Conservation (phyloP, 2,329 filamentous ascomycete species). For the Aspergillus luchuensis region DNA sequence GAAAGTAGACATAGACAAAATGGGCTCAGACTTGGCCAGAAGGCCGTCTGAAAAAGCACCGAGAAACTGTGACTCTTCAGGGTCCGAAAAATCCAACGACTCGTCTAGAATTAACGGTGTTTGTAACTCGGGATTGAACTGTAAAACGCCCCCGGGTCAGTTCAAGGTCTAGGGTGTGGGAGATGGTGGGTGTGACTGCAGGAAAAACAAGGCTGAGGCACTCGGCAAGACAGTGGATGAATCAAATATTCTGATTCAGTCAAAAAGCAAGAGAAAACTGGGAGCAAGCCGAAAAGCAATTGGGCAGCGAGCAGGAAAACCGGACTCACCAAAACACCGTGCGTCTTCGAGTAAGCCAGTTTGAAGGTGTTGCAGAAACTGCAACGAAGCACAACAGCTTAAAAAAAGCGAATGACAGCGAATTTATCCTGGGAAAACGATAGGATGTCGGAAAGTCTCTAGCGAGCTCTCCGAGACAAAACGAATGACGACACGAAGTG, state of each 20-base stretch:
- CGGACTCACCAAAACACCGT: conserved; percentile 48
- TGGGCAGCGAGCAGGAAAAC: conserved; percentile 30
- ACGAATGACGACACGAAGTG: conserved; percentile 45
- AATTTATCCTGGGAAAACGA: conserved; percentile 45
- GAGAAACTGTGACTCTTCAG: conserved; percentile 48
- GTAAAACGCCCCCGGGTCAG: conserved; percentile 19
- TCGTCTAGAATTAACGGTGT: conserved; percentile 52
- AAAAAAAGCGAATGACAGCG: conserved; percentile 51
- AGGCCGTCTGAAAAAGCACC: conserved; percentile 53
- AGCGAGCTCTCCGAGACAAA: conserved; percentile 46
- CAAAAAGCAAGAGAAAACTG: neutral
- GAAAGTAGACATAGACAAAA: conserved; percentile 80
- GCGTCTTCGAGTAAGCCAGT: conserved; percentile 52
- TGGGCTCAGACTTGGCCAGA: conserved; percentile 60
- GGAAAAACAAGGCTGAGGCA: neutral
- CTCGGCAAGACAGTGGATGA: conserved; percentile 23
- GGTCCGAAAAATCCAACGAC: conserved; percentile 48
- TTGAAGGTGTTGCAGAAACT: conserved; percentile 51
- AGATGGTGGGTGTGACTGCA: conserved; percentile 4
- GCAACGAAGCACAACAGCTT: conserved; percentile 45
- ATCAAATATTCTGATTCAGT: conserved; percentile 21
- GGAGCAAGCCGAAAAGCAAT: conserved; percentile 5
- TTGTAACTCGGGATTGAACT: conserved; percentile 49
- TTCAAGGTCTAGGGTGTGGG: conserved; percentile 9
- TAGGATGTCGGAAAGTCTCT: conserved; percentile 38